These are phyloP conservation scores for Prunus persica DNA, from an alignment of 306 rosid species.

Conservation along the genomic window DNA sequence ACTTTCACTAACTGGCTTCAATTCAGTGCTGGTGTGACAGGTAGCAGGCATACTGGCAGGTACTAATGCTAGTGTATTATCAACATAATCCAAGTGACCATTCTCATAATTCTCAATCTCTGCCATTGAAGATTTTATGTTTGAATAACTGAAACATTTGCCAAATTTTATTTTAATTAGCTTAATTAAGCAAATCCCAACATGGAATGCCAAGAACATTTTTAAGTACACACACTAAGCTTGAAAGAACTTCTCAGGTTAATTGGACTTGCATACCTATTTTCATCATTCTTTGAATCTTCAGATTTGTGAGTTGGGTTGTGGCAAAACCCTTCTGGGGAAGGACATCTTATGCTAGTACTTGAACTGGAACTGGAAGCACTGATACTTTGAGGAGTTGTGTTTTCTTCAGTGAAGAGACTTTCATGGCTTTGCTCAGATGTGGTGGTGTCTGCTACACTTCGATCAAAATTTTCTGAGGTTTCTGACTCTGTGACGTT, in stretches of 20 bases:
- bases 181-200: constrained; percentile 12
- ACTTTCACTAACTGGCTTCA: constrained; percentile 44
- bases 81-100: constrained; percentile 30
- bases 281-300: constrained; percentile 36
- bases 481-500: constrained; percentile 17
- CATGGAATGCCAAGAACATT: not conserved
- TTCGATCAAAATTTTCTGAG: constrained; percentile 14
- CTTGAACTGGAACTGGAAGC: constrained; percentile 4
- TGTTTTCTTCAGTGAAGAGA: constrained; percentile 26
- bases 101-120: constrained; percentile 38
- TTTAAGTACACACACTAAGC: constrained; percentile 16
- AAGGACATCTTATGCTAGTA: constrained; percentile 23
- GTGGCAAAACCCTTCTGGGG: constrained; percentile 11
- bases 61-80: constrained; percentile 48
- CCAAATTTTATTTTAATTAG: constrained; percentile 12
- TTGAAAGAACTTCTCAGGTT: not conserved
- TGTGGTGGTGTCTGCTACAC: constrained; percentile 26
- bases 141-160: constrained; percentile 36
- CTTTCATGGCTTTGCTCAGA: constrained; percentile 27
- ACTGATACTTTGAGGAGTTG: constrained; percentile 31
- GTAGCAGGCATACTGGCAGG: constrained; percentile 35
- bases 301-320: constrained; percentile 26
- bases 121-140: constrained; percentile 38
- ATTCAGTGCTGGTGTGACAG: constrained; percentile 29
- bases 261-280: constrained; percentile 41